Evolutionary conservation across 2,329 filamentous ascomycete species (phyloP), one percentile per base, ranked within the genome.

Genomic region (Fusarium nygamai): DNA sequence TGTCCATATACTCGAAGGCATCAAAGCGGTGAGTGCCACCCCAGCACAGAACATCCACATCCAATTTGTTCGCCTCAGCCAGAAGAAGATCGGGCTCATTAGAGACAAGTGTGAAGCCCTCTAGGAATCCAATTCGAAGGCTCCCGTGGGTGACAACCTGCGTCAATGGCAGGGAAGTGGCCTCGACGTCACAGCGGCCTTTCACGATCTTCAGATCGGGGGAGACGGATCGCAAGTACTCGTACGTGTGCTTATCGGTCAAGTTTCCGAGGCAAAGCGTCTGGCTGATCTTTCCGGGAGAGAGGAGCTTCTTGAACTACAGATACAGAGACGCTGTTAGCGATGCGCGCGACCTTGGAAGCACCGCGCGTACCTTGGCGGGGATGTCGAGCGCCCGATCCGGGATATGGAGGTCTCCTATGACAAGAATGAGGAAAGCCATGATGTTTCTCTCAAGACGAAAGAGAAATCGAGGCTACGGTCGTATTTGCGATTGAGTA

Each of bases 381-480:
- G 95, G 95, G 80, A 98, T 95, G 83, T 97, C 95, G 74, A 96
- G 91, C 78, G 94, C 95, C 82, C 95, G 89, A 84, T 98, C 95
- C 79, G 95, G 95, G 84, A 98, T 97, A 86, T 97, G 95, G 62
- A 98, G 90, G 86, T 98, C 95, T 83, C 94, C 94, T 78, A 98
- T 94, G 81, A 96, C 94, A 81, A 98, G 90, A 81, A 97, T 95
- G 77, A 98, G 89, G 85, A 96, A 94, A 74, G 94, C 94, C 86
- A 96, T 94, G 87, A 91, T 92, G 71, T 73, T 67, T 74, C 76
- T 69, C 64, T 68, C 29, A 43, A 31, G 58, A 64, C 53, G 69
- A n/a, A 59, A 70, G 74, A 77, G 74, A 71, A 56, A 72, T 69
- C 60, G 53, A 76, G 69, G 72, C 74, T 72, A 57, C 41, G 59